phyloP scores from a whole-genome alignment of 1,284 basidiomycete genomes.

The Hemileia vastatrix region DNA sequence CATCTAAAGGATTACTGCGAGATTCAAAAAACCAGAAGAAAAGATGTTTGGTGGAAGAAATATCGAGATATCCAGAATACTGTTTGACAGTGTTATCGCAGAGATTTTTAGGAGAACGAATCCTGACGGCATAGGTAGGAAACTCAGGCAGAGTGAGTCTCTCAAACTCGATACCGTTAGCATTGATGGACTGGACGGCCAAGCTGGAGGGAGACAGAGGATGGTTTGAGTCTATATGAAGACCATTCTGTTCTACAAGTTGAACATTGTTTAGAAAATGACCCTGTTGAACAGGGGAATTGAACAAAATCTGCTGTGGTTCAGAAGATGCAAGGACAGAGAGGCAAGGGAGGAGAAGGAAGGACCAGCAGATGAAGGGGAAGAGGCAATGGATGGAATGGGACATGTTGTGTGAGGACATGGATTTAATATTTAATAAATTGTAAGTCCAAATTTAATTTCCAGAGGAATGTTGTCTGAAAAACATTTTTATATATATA shows the following conservation, averaged over 20 bases:
- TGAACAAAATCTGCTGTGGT: constrained; percentile 14
- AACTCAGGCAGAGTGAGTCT: constrained; percentile 19
- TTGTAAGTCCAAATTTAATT: no score
- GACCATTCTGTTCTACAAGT: no score
- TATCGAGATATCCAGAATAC: constrained; percentile 45
- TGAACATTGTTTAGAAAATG: no score
- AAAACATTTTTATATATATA: no score
- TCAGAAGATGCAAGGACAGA: neutral
- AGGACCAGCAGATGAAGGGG: no score
- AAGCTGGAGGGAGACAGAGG: neutral
- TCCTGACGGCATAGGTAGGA: constrained; percentile 18
- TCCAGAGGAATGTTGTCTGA: no score
- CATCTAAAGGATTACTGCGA: constrained; percentile 39
- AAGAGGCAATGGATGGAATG: no score
- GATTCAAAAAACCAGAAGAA: constrained; percentile 47
- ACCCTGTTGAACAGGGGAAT: neutral
- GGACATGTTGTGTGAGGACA: no score
- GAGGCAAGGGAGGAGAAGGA: no score
- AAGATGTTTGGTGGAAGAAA: constrained; percentile 41
- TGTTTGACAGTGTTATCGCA: constrained; percentile 43
- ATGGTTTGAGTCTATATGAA: no score
- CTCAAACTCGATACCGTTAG: constrained; percentile 16
- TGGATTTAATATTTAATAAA: no score
- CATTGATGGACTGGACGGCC: constrained; percentile 2
- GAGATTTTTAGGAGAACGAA: constrained; percentile 24